A percentile compares a stretch with the other conserved stretches of the same genome.
Conservation (phyloP, 2,329 filamentous ascomycete species). For the Curvularia hawaiiensis region DNA sequence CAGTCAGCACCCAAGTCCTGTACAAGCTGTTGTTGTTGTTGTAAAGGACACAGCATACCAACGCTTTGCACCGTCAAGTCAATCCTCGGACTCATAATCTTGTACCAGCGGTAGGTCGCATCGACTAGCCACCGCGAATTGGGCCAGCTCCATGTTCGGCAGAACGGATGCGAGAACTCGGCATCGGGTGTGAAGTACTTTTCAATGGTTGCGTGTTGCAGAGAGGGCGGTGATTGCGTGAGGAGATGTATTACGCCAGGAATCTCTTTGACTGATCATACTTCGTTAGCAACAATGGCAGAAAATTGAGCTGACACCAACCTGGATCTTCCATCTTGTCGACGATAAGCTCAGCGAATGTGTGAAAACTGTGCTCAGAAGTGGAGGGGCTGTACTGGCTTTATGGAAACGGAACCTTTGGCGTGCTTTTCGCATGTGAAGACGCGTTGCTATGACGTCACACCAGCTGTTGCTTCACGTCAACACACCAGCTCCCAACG, state of each 20-base stretch:
- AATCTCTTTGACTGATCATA: slow-evolving; percentile 62
- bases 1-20: too few species aligned
- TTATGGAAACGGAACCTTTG: slow-evolving; percentile 2
- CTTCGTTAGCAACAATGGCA: not conserved
- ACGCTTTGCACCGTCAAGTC: slow-evolving; percentile 68
- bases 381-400: not conserved
- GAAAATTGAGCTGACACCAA: slow-evolving; percentile 6
- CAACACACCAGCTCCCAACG: not conserved
- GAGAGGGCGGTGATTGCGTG: slow-evolving; percentile 67
- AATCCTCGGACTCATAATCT: slow-evolving; percentile 78
- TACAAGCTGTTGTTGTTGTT: too few species aligned
- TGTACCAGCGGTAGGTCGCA: slow-evolving; percentile 74
- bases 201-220: slow-evolving; percentile 69
- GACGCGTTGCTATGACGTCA: slow-evolving; percentile 18
- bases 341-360: not conserved
- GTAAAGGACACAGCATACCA: slow-evolving; percentile 43
- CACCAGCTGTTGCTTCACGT: not conserved
- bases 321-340: slow-evolving; percentile 38
- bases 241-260: slow-evolving; percentile 69
- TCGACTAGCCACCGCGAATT: slow-evolving; percentile 71
- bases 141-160: slow-evolving; percentile 64
- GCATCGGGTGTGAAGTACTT: slow-evolving; percentile 76
- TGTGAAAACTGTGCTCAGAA: not conserved
- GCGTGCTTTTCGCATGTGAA: slow-evolving; percentile 16
- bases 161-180: slow-evolving; percentile 79